These are phyloP conservation scores for Waltergamsia citrina DNA, from an alignment of 2,329 filamentous ascomycete species.

Conservation along the genomic window DNA sequence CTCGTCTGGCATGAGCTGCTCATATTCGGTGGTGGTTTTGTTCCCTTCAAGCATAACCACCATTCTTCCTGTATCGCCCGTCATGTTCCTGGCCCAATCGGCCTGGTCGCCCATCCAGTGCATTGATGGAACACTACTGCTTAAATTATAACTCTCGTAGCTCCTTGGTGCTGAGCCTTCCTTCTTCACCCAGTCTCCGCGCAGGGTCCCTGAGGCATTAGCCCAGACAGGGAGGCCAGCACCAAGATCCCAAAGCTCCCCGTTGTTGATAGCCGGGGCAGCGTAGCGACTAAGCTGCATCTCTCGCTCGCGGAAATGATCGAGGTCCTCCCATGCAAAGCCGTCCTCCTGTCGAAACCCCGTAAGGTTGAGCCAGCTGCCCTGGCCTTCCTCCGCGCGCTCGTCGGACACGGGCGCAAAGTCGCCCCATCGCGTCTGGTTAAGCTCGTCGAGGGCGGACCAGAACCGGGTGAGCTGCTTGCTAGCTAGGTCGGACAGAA, in stretches of 20 bases:
- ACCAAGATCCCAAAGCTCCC: conserved; percentile 22
- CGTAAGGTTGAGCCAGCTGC: conserved; percentile 58
- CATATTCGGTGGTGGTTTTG: conserved; percentile 33
- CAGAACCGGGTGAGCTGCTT: conserved; percentile 41
- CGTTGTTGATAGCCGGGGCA: conserved; percentile 28
- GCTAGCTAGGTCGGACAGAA: conserved; percentile 25
- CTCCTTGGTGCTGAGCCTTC: conserved; percentile 34
- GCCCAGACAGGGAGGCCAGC: conserved; percentile 50
- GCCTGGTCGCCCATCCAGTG: conserved; percentile 51
- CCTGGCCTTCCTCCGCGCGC: conserved; percentile 13
- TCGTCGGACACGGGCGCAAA: conserved; percentile 31
- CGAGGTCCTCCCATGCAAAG: conserved; percentile 70
- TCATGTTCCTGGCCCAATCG: conserved; percentile 73
- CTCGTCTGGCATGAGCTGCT: conserved; percentile 22
- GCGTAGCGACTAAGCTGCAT: conserved; percentile 49
- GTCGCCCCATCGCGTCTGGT: conserved; percentile 49
- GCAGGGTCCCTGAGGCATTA: conserved; percentile 68
- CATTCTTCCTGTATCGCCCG: conserved; percentile 60
- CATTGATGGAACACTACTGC: conserved; percentile 52
- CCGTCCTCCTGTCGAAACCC: conserved; percentile 67
- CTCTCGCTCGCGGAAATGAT: conserved; percentile 55
- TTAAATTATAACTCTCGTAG: conserved; percentile 51
- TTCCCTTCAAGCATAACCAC: conserved; percentile 55
- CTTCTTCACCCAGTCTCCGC: conserved; percentile 64
- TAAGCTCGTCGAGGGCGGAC: conserved; percentile 41